Evolutionary conservation across 179 eudicot genomes (phyloP).

Genomic region (Pouteria campechiana): DNA sequence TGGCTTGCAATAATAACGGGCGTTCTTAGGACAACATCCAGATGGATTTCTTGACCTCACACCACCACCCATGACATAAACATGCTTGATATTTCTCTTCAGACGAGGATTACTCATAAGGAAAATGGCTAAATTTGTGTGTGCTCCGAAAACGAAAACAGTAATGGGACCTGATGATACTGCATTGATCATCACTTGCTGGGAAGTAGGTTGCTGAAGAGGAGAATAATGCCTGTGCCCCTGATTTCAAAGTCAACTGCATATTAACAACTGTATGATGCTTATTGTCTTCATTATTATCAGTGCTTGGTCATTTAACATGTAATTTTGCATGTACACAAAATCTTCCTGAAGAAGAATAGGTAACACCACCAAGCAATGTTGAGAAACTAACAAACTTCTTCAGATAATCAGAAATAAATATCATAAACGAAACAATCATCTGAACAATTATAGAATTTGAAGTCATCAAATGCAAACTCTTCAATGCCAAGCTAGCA

Average conservation of each 20-base stretch:
- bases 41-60: conserved; percentile 60
- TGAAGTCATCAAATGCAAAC: too few species aligned
- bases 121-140: conserved; percentile 66
- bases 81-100: conserved; percentile 72
- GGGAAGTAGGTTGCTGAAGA: conserved; percentile 56
- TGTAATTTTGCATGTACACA: too few species aligned
- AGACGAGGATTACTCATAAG: conserved; percentile 67
- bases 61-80: conserved; percentile 81
- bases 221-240: conserved; percentile 66
- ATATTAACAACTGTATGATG: too few species aligned
- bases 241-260: conserved; percentile 23
- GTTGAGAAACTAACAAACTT: too few species aligned
- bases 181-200: conserved; percentile 64
- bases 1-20: conserved; percentile 35
- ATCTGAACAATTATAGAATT: too few species aligned
- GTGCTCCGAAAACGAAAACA: conserved; percentile 52
- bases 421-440: too few species aligned
- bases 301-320: too few species aligned
- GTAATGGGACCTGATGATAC: conserved; percentile 70
- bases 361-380: too few species aligned
- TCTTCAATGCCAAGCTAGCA: too few species aligned
- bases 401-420: too few species aligned
- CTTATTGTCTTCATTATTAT: too few species aligned
- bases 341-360: too few species aligned
- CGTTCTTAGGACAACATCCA: conserved; percentile 58